These are phyloP conservation scores for Allium cepa DNA, from an alignment of 106 monocot genomes.

Conservation along the genomic window DNA sequence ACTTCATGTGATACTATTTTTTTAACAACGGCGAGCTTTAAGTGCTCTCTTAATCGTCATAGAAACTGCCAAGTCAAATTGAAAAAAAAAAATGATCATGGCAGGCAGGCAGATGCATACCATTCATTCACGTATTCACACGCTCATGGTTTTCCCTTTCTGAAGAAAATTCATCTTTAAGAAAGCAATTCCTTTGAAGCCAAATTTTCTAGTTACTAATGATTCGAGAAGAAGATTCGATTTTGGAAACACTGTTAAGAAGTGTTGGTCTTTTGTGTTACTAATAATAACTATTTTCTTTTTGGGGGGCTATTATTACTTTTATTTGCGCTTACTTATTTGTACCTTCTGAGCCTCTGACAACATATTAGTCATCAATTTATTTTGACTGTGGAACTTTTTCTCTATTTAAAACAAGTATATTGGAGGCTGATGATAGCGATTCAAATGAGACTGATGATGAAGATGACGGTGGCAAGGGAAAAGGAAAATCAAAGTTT, in stretches of 20 bases:
- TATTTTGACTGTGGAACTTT: not conserved
- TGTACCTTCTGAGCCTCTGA: not conserved
- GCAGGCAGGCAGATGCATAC: too few relatives aligned
- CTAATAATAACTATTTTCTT: not conserved
- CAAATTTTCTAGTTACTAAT: too few relatives aligned
- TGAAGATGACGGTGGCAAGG: slow-evolving; percentile 31
- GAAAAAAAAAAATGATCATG: too few relatives aligned
- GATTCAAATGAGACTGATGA: slow-evolving; percentile 28
- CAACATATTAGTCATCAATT: not conserved
- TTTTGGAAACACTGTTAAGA: not conserved
- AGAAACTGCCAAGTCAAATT: too few relatives aligned
- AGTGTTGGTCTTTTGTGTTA: not conserved
- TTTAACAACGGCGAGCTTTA: not conserved
- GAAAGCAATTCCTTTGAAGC: too few relatives aligned
- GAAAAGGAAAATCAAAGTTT: not conserved
- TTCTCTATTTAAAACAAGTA: slow-evolving; percentile 9
- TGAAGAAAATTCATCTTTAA: too few relatives aligned
- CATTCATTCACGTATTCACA: too few relatives aligned
- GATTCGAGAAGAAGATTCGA: not conserved
- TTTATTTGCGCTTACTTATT: not conserved
- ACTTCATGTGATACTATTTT: not conserved
- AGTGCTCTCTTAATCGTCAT: not conserved
- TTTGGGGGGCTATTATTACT: not conserved
- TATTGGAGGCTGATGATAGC: slow-evolving; percentile 27
- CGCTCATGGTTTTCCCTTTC: too few relatives aligned